A percentile compares a stretch with the other conserved stretches of the same genome.
phyloP scores from a whole-genome alignment of 768 basidiomycete genomes.

The Boletus sp. region DNA sequence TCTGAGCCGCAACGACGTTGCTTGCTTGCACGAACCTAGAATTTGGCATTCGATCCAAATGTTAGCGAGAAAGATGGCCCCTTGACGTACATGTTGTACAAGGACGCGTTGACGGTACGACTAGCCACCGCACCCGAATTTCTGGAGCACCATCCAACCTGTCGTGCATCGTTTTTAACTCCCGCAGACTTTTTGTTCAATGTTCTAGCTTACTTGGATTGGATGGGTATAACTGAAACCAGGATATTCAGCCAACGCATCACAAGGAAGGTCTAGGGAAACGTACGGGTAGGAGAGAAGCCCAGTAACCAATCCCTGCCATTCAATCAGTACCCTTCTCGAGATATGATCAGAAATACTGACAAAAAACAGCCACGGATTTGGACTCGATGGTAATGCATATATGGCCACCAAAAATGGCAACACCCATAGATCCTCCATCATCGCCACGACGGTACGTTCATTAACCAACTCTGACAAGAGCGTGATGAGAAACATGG shows the following conservation, averaged over 20 bases:
- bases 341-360: conserved; percentile 8
- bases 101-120: conserved; percentile 55
- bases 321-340: neutral
- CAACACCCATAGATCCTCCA: conserved; percentile 55
- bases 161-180: neutral
- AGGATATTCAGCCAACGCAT: neutral
- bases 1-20: conserved; percentile 46
- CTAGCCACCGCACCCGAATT: conserved; percentile 59
- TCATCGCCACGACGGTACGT: conserved; percentile 51
- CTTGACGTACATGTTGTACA: conserved; percentile 49
- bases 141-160: conserved; percentile 57
- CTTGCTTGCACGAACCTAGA: conserved; percentile 43
- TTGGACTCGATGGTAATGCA: conserved; percentile 43
- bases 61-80: neutral
- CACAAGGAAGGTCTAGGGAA: neutral
- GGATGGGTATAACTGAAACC: conserved; percentile 43
- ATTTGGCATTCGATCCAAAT: neutral
- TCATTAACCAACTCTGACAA: conserved; percentile 53
- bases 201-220: conserved; percentile 36
- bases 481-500: conserved; percentile 48
- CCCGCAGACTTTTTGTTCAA: neutral
- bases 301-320: conserved; percentile 41
- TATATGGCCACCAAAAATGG: conserved; percentile 60
- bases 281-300: conserved; percentile 45
- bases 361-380: conserved; percentile 54